Conservation (phyloP, 305 asterid species). For the Coffea humblotiana region DNA sequence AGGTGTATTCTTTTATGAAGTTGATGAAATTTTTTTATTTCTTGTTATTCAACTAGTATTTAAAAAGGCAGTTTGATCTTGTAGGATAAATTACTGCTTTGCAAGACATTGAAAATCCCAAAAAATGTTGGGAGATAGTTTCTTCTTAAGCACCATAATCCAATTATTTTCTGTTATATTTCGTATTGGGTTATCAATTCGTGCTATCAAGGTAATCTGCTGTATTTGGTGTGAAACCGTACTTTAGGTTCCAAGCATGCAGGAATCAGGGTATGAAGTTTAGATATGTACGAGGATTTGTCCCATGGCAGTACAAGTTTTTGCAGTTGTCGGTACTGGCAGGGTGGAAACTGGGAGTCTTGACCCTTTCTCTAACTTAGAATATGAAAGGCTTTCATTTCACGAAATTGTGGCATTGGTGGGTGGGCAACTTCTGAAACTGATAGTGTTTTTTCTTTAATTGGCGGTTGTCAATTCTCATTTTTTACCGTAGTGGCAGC, state of each 20-base stretch:
- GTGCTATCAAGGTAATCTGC: background rate
- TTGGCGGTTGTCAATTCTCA: no score
- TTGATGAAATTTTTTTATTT: background rate
- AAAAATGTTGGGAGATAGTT: background rate
- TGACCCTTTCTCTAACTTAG: background rate
- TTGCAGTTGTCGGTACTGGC: no score
- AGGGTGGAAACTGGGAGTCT: no score
- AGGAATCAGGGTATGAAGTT: background rate
- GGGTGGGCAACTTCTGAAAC: no score
- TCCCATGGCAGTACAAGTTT: background rate
- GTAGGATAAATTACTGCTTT: background rate
- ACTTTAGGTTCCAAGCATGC: background rate
- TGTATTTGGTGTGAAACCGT: background rate
- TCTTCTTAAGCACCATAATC: background rate
- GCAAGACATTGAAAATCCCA: background rate
- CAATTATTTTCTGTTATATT: background rate
- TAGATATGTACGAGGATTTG: background rate
- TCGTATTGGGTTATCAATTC: background rate
- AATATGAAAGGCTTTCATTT: background rate
- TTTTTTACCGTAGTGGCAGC: no score
- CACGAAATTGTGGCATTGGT: background rate
- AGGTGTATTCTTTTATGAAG: slow-evolving; percentile 17
- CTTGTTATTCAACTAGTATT: background rate
- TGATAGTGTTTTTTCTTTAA: no score
- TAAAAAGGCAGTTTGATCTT: background rate